Evolutionary conservation across 2,329 filamentous ascomycete species (phyloP).

Genomic region (Pseudocercospora cruenta): DNA sequence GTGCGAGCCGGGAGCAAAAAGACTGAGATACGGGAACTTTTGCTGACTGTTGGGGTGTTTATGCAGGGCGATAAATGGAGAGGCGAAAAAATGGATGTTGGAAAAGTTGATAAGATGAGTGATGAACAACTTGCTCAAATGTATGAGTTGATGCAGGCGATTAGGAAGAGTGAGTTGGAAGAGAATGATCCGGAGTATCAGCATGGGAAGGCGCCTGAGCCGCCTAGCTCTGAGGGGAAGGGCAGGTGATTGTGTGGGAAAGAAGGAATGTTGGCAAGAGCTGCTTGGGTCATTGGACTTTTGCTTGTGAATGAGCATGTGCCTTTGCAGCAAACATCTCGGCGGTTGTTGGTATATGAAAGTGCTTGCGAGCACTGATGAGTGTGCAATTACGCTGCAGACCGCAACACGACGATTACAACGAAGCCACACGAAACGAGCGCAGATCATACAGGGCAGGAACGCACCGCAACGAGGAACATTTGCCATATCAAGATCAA

Average conservation of each 20-base stretch:
- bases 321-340: too few relatives aligned
- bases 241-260: not conserved
- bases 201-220: conserved; percentile 24
- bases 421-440: not conserved
- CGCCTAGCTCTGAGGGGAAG: conserved; percentile 16
- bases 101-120: conserved; percentile 90
- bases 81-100: conserved; percentile 79
- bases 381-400: not conserved
- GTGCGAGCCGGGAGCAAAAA: not conserved
- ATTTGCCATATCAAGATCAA: not conserved
- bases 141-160: conserved; percentile 90
- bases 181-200: conserved; percentile 47
- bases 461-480: not conserved
- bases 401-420: not conserved
- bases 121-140: conserved; percentile 92
- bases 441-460: not conserved
- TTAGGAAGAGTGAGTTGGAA: conserved; percentile 58
- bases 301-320: not conserved
- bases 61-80: conserved; percentile 75
- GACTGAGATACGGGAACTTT: too few relatives aligned
- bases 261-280: not conserved
- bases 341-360: not conserved
- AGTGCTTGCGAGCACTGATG: not conserved
- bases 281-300: not conserved
- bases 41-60: not conserved